Evolutionary conservation across 352 stramenopile genomes (phyloP).

Genomic region (Pythium graminicola): DNA sequence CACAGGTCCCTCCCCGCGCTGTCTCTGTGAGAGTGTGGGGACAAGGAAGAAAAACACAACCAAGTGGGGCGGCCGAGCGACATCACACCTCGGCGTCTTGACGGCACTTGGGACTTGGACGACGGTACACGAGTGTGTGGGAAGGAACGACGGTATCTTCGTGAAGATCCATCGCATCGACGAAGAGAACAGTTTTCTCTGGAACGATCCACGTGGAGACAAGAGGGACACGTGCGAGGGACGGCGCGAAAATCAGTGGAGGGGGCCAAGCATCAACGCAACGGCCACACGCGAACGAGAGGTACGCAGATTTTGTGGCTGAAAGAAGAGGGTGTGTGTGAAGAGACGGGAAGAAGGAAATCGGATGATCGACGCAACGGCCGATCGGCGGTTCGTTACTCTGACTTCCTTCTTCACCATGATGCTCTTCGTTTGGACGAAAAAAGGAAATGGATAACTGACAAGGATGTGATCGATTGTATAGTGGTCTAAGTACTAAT

Average conservation of each 20-base stretch:
- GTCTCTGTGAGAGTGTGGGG: conserved; percentile 30
- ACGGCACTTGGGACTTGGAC: neutral
- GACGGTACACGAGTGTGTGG: neutral
- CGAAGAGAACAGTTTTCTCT: neutral
- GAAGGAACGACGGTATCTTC: neutral
- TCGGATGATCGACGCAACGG: neutral
- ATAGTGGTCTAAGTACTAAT: conserved; percentile 13
- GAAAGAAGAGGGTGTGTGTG: neutral
- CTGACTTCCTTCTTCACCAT: too few relatives aligned
- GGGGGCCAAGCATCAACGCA: neutral
- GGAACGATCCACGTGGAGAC: neutral
- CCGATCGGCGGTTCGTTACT: too few relatives aligned
- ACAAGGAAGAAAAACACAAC: conserved; percentile 30
- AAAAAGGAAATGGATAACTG: neutral
- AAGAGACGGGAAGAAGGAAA: conserved; percentile 1
- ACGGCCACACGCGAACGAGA: conserved; percentile 12
- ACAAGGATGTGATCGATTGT: neutral
- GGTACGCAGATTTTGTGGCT: neutral
- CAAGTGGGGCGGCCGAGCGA: conserved; percentile 9
- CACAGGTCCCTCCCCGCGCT: conserved; percentile 17
- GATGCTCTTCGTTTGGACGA: too few relatives aligned
- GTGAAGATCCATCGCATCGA: neutral
- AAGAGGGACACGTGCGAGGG: neutral
- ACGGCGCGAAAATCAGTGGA: conserved; percentile 4
- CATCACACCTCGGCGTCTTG: conserved; percentile 2